Conservation (phyloP, 2,329 filamentous ascomycete genomes). For the Corniculantispora saksenae region DNA sequence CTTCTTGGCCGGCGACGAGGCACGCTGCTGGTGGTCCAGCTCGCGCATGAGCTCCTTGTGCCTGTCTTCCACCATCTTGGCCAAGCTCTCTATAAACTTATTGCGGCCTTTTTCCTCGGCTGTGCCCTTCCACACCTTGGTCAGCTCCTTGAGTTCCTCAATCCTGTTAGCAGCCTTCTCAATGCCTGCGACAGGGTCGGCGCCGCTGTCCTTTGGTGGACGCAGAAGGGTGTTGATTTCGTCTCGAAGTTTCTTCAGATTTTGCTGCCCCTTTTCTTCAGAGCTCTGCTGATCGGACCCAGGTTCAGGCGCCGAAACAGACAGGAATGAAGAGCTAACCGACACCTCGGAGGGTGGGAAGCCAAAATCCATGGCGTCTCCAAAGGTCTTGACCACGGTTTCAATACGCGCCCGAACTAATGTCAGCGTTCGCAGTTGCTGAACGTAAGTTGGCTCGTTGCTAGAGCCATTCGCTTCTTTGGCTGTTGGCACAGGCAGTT, state of each 20-base stretch:
- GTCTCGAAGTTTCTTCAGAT: constrained; percentile 67
- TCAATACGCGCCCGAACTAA: constrained; percentile 84
- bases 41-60: constrained; percentile 56
- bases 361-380: constrained; percentile 93
- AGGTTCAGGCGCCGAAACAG: constrained; percentile 81
- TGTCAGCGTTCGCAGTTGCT: constrained; percentile 78
- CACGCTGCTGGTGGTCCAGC: constrained; percentile 37
- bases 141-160: constrained; percentile 74
- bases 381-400: constrained; percentile 86
- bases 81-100: constrained; percentile 79
- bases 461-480: constrained; percentile 22
- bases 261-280: constrained; percentile 84
- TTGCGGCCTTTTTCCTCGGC: constrained; percentile 84
- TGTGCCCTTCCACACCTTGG: constrained; percentile 90
- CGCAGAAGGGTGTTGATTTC: constrained; percentile 72
- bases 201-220: constrained; percentile 35
- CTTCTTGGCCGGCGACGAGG: constrained; percentile 6
- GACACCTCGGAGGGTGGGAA: constrained; percentile 86
- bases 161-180: constrained; percentile 74
- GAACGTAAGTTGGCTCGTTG: constrained; percentile 67
- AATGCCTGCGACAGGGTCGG: constrained; percentile 64
- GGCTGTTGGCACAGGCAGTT: not conserved
- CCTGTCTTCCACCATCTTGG: constrained; percentile 79
- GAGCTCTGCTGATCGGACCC: constrained; percentile 64
- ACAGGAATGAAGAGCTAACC: constrained; percentile 81